Conservation (phyloP, 2,329 filamentous ascomycete genomes). For the Colletotrichum zoysiae region DNA sequence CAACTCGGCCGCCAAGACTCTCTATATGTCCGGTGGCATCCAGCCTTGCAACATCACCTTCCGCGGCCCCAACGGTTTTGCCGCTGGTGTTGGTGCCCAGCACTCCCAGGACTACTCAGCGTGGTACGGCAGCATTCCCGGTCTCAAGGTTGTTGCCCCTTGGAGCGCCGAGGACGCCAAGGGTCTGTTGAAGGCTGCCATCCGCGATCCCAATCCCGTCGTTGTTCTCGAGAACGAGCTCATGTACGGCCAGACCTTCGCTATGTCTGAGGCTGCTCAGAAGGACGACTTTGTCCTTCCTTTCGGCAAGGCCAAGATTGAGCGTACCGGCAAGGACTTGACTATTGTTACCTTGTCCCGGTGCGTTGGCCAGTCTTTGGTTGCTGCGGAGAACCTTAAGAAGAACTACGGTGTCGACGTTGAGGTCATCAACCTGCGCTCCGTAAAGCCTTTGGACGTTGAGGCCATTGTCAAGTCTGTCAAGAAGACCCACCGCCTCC, state of each 20-base stretch:
- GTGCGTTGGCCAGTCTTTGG: conserved; percentile 91
- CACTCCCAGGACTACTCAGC: conserved; percentile 99
- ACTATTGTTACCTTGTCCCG: conserved; percentile 96
- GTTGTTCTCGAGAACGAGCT: conserved; percentile 89
- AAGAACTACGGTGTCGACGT: conserved; percentile 95
- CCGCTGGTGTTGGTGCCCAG: conserved; percentile 93
- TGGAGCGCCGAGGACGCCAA: conserved; percentile 99
- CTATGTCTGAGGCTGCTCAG: conserved; percentile 96
- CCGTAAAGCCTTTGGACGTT: conserved; percentile 95
- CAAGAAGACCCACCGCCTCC: conserved; percentile 96
- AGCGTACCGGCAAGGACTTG: conserved; percentile 94
- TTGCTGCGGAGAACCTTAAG: conserved; percentile 91
- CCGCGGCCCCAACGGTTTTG: conserved; percentile 98
- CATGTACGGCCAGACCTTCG: conserved; percentile 95
- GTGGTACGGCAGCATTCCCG: conserved; percentile 98
- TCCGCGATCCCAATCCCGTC: conserved; percentile 97
- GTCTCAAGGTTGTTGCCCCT: conserved; percentile 94
- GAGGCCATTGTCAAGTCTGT: conserved; percentile 96
- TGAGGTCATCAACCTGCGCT: conserved; percentile 98
- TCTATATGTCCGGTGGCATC: conserved; percentile 99
- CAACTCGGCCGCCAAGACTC: conserved; percentile 98
- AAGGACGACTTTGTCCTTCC: conserved; percentile 97
- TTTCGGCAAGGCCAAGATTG: conserved; percentile 99
- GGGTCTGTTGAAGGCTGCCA: conserved; percentile 96
- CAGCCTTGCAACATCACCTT: conserved; percentile 99